A percentile compares a stretch with the other conserved stretches of the same genome.
These are phyloP conservation scores for Sungouiella thailandica DNA, from an alignment of 805 yeast genomes.

Conservation along the genomic window DNA sequence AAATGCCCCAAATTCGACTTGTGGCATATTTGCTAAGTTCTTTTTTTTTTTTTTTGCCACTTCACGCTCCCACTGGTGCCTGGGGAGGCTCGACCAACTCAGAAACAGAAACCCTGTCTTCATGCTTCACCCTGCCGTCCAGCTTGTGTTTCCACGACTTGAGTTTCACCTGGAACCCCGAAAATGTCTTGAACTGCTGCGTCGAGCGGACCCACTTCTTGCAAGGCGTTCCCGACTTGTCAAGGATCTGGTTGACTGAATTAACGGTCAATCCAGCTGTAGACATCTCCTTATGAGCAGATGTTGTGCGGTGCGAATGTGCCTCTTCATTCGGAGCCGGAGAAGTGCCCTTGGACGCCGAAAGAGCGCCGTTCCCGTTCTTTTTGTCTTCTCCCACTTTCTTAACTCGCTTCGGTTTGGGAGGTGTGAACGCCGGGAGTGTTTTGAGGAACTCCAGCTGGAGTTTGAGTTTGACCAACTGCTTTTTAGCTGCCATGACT, in stretches of 20 bases:
- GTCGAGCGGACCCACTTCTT: conserved; percentile 32
- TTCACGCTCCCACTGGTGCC: no score
- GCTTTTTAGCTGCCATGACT: conserved; percentile 32
- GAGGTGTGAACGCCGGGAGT: conserved; percentile 32
- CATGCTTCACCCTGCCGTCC: neutral
- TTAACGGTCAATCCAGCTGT: conserved; percentile 39
- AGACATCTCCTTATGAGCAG: conserved; percentile 32
- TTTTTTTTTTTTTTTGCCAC: no score
- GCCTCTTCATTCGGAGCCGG: conserved; percentile 11
- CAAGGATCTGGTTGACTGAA: conserved; percentile 25
- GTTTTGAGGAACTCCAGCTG: conserved; percentile 26
- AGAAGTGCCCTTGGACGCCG: conserved; percentile 2
- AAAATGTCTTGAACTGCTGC: conserved; percentile 36
- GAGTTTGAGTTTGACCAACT: conserved; percentile 29
- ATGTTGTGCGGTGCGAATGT: conserved; percentile 12
- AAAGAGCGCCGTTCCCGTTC: conserved; percentile 3
- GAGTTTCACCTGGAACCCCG: conserved; percentile 35
- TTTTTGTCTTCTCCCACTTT: conserved; percentile 29
- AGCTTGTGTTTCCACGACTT: conserved; percentile 9
- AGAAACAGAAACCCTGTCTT: neutral
- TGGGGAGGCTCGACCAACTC: neutral
- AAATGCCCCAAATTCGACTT: no score
- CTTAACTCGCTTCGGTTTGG: conserved; percentile 23
- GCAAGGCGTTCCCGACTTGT: conserved; percentile 31
- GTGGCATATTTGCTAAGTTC: no score